Percentiles rank a stretch among this genome's conserved stretches.
Conservation (phyloP, 78 protist species). For the Mantamonas sphyraenae region DNA sequence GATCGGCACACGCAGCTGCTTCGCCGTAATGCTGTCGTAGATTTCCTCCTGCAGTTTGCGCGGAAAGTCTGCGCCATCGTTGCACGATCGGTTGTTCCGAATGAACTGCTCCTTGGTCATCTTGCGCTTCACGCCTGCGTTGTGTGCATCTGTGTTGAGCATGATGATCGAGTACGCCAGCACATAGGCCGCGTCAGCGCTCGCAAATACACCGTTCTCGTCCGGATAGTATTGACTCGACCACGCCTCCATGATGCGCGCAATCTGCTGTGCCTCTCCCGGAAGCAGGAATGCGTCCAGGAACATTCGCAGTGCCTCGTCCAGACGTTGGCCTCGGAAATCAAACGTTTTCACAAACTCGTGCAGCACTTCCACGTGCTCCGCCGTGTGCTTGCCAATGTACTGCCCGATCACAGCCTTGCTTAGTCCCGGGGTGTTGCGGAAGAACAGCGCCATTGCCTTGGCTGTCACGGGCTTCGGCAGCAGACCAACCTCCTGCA, state of each 20-base stretch:
- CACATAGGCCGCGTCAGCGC: slow-evolving; percentile 42
- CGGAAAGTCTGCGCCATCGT: slow-evolving; percentile 29
- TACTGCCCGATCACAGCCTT: slow-evolving; percentile 38
- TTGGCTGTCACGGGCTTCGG: background rate
- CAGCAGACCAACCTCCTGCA: slow-evolving; percentile 13
- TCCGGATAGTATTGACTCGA: background rate
- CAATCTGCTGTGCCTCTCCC: slow-evolving; percentile 80
- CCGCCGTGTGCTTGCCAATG: slow-evolving; percentile 14
- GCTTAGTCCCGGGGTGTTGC: slow-evolving; percentile 15
- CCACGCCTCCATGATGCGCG: slow-evolving; percentile 34
- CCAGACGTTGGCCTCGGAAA: slow-evolving; percentile 15
- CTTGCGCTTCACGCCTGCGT: slow-evolving; percentile 10
- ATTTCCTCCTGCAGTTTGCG: slow-evolving; percentile 3
- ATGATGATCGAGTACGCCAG: slow-evolving; percentile 59
- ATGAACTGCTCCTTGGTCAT: slow-evolving; percentile 40
- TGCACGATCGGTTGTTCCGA: slow-evolving; percentile 33
- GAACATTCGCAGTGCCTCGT: slow-evolving; percentile 37
- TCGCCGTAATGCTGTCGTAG: slow-evolving; percentile 1
- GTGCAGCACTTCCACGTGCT: background rate
- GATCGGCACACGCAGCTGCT: no score
- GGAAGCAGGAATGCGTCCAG: slow-evolving; percentile 46
- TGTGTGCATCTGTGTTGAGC: slow-evolving; percentile 77
- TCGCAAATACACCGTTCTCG: background rate
- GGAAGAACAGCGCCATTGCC: slow-evolving; percentile 12
- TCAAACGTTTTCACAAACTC: slow-evolving; percentile 10